Evolutionary conservation across 2,329 filamentous ascomycete species (phyloP).

Genomic region (Alternaria alternata): DNA sequence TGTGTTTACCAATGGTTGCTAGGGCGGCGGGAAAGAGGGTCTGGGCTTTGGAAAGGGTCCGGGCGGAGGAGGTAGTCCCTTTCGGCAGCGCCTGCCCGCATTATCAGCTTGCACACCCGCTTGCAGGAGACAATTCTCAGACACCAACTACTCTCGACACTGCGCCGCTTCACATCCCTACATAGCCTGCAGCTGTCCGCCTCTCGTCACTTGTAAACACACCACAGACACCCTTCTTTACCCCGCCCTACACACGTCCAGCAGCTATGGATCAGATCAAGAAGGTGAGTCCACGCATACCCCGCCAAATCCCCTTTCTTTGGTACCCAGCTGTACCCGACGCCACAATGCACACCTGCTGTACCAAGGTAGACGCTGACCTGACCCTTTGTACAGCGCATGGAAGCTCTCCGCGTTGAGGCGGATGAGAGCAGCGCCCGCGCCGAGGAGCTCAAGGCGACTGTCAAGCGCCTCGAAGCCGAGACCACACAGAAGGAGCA

Average conservation of each 20-base stretch:
- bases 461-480: slow-evolving; percentile 90
- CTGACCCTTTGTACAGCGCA: slow-evolving; percentile 69
- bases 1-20: slow-evolving; percentile 46
- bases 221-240: slow-evolving; percentile 5
- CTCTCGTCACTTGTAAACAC: slow-evolving; percentile 12
- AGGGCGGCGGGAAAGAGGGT: slow-evolving; percentile 15
- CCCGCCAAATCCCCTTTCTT: slow-evolving; percentile 44
- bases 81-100: slow-evolving; percentile 38
- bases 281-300: slow-evolving; percentile 71
- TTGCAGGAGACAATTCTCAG: slow-evolving; percentile 30
- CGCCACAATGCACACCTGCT: slow-evolving; percentile 15
- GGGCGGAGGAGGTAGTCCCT: slow-evolving; percentile 23
- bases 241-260: slow-evolving; percentile 18
- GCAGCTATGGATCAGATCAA: slow-evolving; percentile 83
- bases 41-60: slow-evolving; percentile 25
- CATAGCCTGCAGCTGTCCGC: slow-evolving; percentile 13
- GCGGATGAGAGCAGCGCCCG: slow-evolving; percentile 83
- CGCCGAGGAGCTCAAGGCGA: slow-evolving; percentile 85
- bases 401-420: slow-evolving; percentile 93
- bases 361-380: slow-evolving; percentile 29
- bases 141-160: slow-evolving; percentile 30
- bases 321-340: slow-evolving; percentile 19
- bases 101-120: slow-evolving; percentile 32
- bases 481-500: slow-evolving; percentile 97
- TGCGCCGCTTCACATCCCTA: slow-evolving; percentile 13